Conservation (phyloP, 192 early-diverging fungal genomes). For the Cladochytrium replicatum region DNA sequence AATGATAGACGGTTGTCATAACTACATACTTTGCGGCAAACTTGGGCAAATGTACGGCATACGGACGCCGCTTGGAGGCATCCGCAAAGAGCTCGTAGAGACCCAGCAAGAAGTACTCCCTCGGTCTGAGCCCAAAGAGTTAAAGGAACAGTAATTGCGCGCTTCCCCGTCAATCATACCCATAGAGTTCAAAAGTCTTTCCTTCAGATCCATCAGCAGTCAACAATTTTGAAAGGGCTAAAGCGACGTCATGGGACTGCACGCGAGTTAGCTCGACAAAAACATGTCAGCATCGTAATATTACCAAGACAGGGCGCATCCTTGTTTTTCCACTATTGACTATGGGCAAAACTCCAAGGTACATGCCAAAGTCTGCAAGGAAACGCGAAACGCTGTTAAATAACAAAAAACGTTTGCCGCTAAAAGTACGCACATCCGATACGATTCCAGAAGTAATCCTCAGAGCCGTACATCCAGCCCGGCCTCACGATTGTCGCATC, state of each 20-base stretch:
- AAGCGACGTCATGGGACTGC: slow-evolving; percentile 88
- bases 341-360: too few species aligned
- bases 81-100: slow-evolving; percentile 64
- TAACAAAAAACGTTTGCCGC: too few species aligned
- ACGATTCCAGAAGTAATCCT: slow-evolving; percentile 88
- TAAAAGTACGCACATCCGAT: slow-evolving; percentile 63
- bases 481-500: slow-evolving; percentile 91
- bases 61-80: slow-evolving; percentile 43
- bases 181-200: slow-evolving; percentile 84
- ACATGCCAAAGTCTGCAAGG: too few species aligned
- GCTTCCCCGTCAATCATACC: slow-evolving; percentile 26
- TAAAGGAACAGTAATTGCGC: background rate
- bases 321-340: too few species aligned
- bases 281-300: too few species aligned
- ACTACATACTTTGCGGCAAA: slow-evolving; percentile 45
- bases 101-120: slow-evolving; percentile 62
- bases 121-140: slow-evolving; percentile 41
- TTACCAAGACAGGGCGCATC: too few species aligned
- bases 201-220: slow-evolving; percentile 65
- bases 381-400: too few species aligned
- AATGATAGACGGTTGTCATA: too few species aligned
- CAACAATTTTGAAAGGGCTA: slow-evolving; percentile 65
- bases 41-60: slow-evolving; percentile 65
- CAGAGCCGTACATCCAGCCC: slow-evolving; percentile 76
- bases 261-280: too few species aligned